A percentile compares a stretch with the other conserved stretches of the same genome.
phyloP scores from a whole-genome alignment of 768 basidiomycete species.

The Pleurotus tuber-regium region DNA sequence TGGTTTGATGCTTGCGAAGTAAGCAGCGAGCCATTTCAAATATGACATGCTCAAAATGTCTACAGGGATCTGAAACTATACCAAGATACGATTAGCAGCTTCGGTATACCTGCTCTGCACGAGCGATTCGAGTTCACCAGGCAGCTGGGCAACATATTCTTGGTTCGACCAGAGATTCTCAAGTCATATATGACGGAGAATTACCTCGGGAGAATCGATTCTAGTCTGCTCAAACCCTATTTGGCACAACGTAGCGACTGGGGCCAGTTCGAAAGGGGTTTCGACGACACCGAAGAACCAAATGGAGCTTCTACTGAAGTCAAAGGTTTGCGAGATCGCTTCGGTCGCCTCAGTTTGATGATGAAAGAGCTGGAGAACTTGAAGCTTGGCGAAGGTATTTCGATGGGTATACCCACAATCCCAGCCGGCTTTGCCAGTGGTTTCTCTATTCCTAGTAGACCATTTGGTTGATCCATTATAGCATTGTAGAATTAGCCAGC shows the following conservation, averaged over 20 bases:
- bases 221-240: slow-evolving; percentile 84
- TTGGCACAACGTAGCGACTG: slow-evolving; percentile 90
- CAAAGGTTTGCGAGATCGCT: slow-evolving; percentile 57
- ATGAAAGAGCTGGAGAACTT: slow-evolving; percentile 84
- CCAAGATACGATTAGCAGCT: slow-evolving; percentile 85
- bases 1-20: slow-evolving; percentile 98
- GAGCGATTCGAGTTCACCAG: slow-evolving; percentile 98
- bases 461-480: slow-evolving; percentile 32
- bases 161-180: slow-evolving; percentile 92
- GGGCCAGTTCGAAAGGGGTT: slow-evolving; percentile 79
- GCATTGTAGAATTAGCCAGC: slow-evolving; percentile 19
- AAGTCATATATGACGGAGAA: slow-evolving; percentile 94
- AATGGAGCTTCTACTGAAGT: slow-evolving; percentile 38
- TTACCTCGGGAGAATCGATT: slow-evolving; percentile 89
- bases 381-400: slow-evolving; percentile 55
- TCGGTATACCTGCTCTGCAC: slow-evolving; percentile 76
- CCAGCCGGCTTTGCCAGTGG: slow-evolving; percentile 51
- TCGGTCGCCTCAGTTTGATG: slow-evolving; percentile 73
- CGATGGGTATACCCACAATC: slow-evolving; percentile 57
- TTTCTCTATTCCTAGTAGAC: slow-evolving; percentile 46
- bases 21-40: not conserved
- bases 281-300: slow-evolving; percentile 55
- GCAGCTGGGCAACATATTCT: slow-evolving; percentile 95
- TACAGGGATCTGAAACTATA: slow-evolving; percentile 92
- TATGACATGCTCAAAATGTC: not conserved